A percentile compares a stretch with the other conserved stretches of the same genome.
Evolutionary conservation across 345 rosid species (phyloP).

Genomic region (Populus nigra): DNA sequence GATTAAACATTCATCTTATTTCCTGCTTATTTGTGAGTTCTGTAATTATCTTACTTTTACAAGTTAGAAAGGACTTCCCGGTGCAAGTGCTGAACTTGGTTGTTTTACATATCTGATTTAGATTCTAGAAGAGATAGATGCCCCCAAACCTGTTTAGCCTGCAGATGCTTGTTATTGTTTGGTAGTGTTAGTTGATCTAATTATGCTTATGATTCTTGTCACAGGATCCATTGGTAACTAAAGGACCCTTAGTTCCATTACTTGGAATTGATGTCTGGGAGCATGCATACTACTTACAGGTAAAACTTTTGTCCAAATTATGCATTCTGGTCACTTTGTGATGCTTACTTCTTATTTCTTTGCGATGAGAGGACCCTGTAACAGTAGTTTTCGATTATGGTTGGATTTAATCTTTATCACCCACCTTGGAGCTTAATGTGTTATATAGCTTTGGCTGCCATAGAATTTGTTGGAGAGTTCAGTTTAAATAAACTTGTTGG

Average conservation of each 20-base stretch:
- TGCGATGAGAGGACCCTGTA: not conserved
- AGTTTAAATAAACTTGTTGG: not conserved
- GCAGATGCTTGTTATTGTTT: not conserved
- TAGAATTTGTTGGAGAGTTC: not conserved
- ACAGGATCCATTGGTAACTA: constrained; percentile 89
- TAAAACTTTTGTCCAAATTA: constrained; percentile 21
- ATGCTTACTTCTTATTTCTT: not conserved
- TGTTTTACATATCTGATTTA: not conserved
- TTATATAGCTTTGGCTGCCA: not conserved
- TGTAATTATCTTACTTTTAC: not conserved
- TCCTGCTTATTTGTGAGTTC: not conserved
- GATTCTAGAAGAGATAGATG: not conserved
- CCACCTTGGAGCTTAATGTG: not conserved
- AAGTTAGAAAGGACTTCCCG: not conserved
- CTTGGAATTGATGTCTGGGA: constrained; percentile 98
- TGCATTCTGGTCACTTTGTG: not conserved
- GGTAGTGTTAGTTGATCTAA: not conserved
- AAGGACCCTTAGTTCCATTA: constrained; percentile 78
- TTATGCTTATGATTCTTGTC: not conserved
- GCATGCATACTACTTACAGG: constrained; percentile 98
- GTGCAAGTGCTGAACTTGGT: not conserved
- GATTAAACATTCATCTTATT: not conserved
- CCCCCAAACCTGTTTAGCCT: not conserved
- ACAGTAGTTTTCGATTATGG: not conserved
- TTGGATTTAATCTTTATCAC: not conserved